Conservation (phyloP, 2,329 filamentous ascomycete species). For the Stagonosporopsis chrysanthemi region DNA sequence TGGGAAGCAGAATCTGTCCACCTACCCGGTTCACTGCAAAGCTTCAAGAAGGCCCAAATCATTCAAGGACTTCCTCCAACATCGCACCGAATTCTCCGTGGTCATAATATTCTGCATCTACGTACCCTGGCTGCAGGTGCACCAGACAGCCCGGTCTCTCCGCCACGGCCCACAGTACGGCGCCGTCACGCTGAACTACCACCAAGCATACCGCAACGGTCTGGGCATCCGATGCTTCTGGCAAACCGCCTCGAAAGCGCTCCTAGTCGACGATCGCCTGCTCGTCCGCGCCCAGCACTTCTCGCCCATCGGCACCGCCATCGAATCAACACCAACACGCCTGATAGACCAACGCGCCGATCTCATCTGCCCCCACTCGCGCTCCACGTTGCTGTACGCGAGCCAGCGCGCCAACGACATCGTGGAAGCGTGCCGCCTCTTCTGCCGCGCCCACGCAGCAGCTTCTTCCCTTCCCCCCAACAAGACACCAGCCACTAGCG, state of each 20-base stretch:
- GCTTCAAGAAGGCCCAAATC: constrained; percentile 1
- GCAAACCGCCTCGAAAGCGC: constrained; percentile 7
- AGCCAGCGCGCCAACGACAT: constrained; percentile 5
- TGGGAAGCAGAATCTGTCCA: constrained; percentile 1
- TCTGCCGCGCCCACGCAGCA: constrained; percentile 5
- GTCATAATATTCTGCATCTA: background rate
- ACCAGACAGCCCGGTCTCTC: constrained; percentile 4
- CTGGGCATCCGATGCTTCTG: constrained; percentile 1
- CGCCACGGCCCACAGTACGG: constrained; percentile 7
- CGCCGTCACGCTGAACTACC: constrained; percentile 3
- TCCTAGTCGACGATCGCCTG: constrained; percentile 8
- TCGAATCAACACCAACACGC: constrained; percentile 5
- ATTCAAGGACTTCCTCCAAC: background rate
- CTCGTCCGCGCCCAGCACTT: constrained; percentile 7
- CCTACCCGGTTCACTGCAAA: constrained; percentile 5
- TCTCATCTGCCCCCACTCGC: constrained; percentile 5
- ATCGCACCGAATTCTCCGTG: constrained; percentile 1
- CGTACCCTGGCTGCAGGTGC: constrained; percentile 8
- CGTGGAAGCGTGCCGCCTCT: constrained; percentile 8
- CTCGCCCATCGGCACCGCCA: constrained; percentile 2
- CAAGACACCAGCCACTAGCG: constrained; percentile 1
- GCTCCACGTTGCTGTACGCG: constrained; percentile 6
- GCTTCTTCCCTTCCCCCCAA: constrained; percentile 1
- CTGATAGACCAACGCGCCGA: constrained; percentile 1
- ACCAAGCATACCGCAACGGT: background rate